Evolutionary conservation across 371 early-diverging fungal genomes (phyloP).

Genomic region (Mucor ambiguus): DNA sequence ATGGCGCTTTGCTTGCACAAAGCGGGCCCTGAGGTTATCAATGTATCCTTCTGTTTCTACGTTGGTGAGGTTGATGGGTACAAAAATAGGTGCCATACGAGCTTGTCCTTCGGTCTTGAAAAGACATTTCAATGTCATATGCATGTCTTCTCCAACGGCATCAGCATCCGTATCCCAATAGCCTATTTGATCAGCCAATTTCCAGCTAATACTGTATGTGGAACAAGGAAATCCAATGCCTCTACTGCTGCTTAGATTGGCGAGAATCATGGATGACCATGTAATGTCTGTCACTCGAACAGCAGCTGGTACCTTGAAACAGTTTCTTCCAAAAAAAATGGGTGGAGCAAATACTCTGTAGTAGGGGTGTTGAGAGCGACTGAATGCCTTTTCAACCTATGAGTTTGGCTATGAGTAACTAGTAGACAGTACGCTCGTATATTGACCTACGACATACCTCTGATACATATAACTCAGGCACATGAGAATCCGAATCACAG

Average conservation of each 20-base stretch:
- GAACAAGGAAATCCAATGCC: conserved; percentile 71
- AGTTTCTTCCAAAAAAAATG: conserved; percentile 71
- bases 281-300: conserved; percentile 71
- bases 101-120: conserved; percentile 62
- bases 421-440: neutral
- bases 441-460: conserved; percentile 18
- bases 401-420: neutral
- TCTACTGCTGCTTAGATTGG: conserved; percentile 61
- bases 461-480: conserved; percentile 61
- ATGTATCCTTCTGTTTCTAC: conserved; percentile 59
- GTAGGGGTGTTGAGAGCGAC: conserved; percentile 35
- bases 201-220: conserved; percentile 66
- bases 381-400: conserved; percentile 21
- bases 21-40: conserved; percentile 53
- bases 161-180: conserved; percentile 76
- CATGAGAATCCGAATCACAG: conserved; percentile 70
- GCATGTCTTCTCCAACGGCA: conserved; percentile 77
- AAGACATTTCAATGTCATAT: conserved; percentile 75
- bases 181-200: conserved; percentile 59
- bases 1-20: conserved; percentile 66
- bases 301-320: conserved; percentile 65
- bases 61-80: conserved; percentile 69
- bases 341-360: conserved; percentile 63
- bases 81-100: conserved; percentile 61
- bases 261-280: conserved; percentile 72